Evolutionary conservation across 805 yeast genomes (phyloP).

Genomic region (Teunomyces tritomae): DNA sequence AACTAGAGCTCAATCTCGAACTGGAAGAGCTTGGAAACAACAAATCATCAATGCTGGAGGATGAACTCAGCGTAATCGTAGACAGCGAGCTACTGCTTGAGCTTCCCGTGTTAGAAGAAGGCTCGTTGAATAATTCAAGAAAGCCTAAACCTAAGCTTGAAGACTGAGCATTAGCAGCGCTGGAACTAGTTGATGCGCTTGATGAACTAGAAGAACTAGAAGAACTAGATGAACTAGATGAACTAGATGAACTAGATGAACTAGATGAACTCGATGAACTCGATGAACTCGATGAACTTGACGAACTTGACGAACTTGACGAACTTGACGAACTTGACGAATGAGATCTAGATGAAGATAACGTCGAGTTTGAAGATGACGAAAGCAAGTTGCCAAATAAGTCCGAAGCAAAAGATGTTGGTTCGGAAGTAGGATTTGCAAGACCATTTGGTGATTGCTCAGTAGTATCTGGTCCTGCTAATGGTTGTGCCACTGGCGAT

Average conservation of each 20-base stretch:
- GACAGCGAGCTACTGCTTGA: slow-evolving; percentile 3
- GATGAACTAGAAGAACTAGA: slow-evolving; percentile 1
- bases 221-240: slow-evolving; percentile 5
- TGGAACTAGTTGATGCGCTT: neutral
- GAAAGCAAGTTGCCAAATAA: neutral
- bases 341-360: neutral
- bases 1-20: slow-evolving; percentile 3
- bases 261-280: neutral
- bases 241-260: slow-evolving; percentile 1
- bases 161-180: neutral
- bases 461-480: slow-evolving; percentile 1
- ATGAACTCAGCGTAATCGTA: neutral
- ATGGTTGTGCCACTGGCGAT: neutral
- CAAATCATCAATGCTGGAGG: neutral
- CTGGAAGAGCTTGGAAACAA: slow-evolving; percentile 4
- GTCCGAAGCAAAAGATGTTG: slow-evolving; percentile 1
- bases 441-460: neutral
- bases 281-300: slow-evolving; percentile 1
- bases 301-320: slow-evolving; percentile 4
- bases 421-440: neutral
- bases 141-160: neutral
- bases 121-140: neutral
- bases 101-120: slow-evolving; percentile 1
- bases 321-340: neutral
- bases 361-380: neutral